Percentiles rank a stretch among this genome's conserved stretches.
Evolutionary conservation across 805 yeast species (phyloP).

Genomic region (Candida orba): DNA sequence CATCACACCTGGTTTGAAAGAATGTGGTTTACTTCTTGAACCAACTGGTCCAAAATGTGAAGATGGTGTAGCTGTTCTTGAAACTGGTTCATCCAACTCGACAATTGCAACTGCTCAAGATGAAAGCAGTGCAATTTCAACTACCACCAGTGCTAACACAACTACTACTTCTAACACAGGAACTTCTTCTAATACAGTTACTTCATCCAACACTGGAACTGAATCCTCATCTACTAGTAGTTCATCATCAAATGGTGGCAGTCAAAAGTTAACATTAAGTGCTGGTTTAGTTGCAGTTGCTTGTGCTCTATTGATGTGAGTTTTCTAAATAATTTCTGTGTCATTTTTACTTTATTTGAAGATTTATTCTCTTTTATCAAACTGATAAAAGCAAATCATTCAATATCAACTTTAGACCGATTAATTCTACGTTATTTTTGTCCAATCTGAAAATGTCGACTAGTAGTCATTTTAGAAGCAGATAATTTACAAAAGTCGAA

Average conservation of each 20-base stretch:
- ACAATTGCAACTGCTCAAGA: not conserved
- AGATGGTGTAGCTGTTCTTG: not conserved
- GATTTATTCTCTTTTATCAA: no score
- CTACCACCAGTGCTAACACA: not conserved
- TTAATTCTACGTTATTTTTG: no score
- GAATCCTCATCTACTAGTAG: not conserved
- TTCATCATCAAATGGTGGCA: not conserved
- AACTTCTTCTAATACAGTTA: not conserved
- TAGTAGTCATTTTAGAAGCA: no score
- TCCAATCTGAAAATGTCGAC: no score
- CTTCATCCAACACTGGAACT: not conserved
- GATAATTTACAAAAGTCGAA: no score
- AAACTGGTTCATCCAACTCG: not conserved
- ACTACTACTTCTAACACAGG: not conserved
- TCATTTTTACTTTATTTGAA: no score
- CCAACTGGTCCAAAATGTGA: slow-evolving; percentile 26
- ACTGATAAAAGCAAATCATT: no score
- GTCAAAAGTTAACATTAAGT: not conserved
- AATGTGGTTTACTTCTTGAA: slow-evolving; percentile 20
- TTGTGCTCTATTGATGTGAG: slow-evolving; percentile 3
- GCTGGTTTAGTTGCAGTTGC: slow-evolving; percentile 2
- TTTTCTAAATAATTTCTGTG: no score
- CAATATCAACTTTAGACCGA: no score
- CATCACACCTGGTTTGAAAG: slow-evolving; percentile 21
- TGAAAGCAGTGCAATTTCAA: not conserved